Percentiles rank a stretch among this genome's conserved stretches.
These are phyloP conservation scores for Pyrus communis DNA, from an alignment of 306 rosid genomes.

Conservation along the genomic window DNA sequence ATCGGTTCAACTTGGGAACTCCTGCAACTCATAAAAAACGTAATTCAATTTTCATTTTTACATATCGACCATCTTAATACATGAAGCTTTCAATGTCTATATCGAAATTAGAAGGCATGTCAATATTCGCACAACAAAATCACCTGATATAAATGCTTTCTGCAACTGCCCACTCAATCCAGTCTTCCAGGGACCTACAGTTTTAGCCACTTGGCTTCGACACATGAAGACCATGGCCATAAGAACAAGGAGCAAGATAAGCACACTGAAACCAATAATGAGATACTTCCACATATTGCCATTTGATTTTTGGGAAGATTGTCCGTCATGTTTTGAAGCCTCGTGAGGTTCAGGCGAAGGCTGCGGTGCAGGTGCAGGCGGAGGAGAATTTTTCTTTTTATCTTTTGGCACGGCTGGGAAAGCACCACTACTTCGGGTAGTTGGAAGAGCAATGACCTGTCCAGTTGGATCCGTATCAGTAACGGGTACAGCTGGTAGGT, in stretches of 20 bases:
- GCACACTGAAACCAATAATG: constrained; percentile 25
- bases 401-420: constrained; percentile 52
- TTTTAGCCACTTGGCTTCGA: constrained; percentile 44
- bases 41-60: neutral
- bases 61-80: neutral
- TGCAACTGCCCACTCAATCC: constrained; percentile 94
- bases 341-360: neutral
- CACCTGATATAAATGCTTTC: constrained; percentile 92
- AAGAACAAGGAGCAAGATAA: constrained; percentile 36
- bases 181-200: constrained; percentile 81
- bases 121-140: neutral
- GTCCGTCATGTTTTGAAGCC: constrained; percentile 1
- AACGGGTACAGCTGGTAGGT: constrained; percentile 64
- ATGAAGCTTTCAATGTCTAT: neutral
- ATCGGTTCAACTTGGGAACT: constrained; percentile 79
- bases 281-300: constrained; percentile 44
- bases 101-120: neutral
- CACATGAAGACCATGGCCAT: constrained; percentile 43
- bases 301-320: constrained; percentile 9
- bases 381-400: constrained; percentile 25
- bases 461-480: constrained; percentile 17
- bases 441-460: constrained; percentile 39
- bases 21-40: constrained; percentile 40
- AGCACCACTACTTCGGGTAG: constrained; percentile 60
- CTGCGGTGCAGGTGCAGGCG: constrained; percentile 13